Evolutionary conservation across 441 rosid genomes (phyloP).

Genomic region (Mallotus japonicus): DNA sequence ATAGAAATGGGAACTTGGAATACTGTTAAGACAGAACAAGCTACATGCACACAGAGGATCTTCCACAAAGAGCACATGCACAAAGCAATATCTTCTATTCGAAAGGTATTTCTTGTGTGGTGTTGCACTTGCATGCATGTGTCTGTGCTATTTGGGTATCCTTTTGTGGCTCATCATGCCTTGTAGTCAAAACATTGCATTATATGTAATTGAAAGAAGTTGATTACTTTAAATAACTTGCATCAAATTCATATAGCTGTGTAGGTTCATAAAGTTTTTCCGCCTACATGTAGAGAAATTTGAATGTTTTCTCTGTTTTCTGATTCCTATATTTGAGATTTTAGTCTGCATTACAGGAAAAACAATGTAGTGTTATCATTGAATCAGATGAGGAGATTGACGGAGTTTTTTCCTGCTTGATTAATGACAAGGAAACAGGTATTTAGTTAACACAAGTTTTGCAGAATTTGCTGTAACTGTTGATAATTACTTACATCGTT

Average conservation of each 20-base stretch:
- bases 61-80: constrained; percentile 25
- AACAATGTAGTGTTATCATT: constrained; percentile 35
- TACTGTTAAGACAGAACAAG: constrained; percentile 47
- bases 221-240: constrained; percentile 2
- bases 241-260: neutral
- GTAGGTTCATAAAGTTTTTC: neutral
- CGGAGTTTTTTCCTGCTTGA: constrained; percentile 70
- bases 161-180: constrained; percentile 2
- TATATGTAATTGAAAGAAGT: neutral
- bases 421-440: constrained; percentile 60
- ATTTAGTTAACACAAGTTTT: neutral
- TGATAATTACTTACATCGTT: neutral
- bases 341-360: constrained; percentile 43
- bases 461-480: neutral
- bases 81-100: constrained; percentile 27
- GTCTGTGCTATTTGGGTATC: neutral
- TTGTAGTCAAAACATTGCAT: constrained; percentile 12
- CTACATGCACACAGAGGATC: constrained; percentile 24
- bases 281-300: neutral
- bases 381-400: constrained; percentile 87
- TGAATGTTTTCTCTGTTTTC: neutral
- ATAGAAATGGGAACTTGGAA: constrained; percentile 61
- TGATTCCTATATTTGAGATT: constrained; percentile 9
- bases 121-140: neutral
- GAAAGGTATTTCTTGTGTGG: constrained; percentile 35